Conservation (phyloP, 441 rosid species). For the Euphorbia corollata region DNA sequence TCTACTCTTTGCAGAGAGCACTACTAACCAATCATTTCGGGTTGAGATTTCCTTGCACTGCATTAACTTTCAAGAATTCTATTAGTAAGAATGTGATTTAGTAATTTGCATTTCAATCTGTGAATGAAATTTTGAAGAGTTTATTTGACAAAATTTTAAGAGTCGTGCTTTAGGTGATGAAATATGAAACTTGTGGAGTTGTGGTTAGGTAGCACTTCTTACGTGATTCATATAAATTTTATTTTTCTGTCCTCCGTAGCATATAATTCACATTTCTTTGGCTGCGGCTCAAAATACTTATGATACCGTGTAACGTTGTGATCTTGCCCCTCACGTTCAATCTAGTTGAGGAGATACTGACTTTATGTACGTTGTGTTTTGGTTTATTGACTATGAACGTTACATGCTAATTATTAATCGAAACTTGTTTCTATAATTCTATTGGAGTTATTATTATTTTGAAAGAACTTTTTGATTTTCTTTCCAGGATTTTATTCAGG, state of each 20-base stretch:
- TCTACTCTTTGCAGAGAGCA: background rate
- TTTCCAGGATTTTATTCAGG: constrained; percentile 74
- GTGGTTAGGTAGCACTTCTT: background rate
- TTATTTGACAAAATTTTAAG: background rate
- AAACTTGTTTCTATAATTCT: background rate
- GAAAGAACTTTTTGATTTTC: constrained; percentile 4
- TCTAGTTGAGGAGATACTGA: background rate
- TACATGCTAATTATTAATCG: background rate
- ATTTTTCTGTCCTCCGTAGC: background rate
- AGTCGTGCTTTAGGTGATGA: background rate
- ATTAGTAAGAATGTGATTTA: background rate
- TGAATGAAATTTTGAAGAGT: background rate
- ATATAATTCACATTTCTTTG: background rate
- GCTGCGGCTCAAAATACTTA: constrained; percentile 1
- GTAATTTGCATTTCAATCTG: background rate
- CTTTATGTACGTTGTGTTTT: background rate
- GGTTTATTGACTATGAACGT: background rate
- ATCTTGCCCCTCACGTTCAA: background rate
- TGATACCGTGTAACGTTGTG: background rate
- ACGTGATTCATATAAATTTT: background rate
- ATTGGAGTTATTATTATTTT: background rate
- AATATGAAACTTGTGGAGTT: background rate
- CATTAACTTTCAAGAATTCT: background rate
- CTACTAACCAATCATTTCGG: background rate
- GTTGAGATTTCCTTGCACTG: background rate